Base-by-base conservation (phyloP, 257 asterid genomes). In the Avicennia marina region DNA sequence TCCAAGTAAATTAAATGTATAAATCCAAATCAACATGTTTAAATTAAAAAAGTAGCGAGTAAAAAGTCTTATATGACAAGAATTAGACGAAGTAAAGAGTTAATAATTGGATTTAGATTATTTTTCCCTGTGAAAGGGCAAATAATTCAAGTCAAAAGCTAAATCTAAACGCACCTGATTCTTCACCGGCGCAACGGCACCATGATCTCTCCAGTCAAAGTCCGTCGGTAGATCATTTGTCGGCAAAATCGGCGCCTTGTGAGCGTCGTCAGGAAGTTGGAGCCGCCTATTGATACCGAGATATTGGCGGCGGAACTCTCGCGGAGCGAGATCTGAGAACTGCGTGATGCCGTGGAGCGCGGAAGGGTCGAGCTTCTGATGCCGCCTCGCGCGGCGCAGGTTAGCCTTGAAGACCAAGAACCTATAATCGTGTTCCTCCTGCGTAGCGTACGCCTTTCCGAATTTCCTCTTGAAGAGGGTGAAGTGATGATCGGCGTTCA, bases 131-230 rank as follows among this genome's bases (percentile, higher is more conserved):
- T n/a, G n/a, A n/a, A n/a, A n/a, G n/a, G n/a, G 15, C 2, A 12
- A 39, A n/a, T 2, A 2, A 24, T 15, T 40, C 25, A 7, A 58
- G 18, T 41, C 8, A 42, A 44, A 57, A 29, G 3, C 24, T 12
- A 55, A 60, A 53, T 12, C 39, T 7, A 43, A 4, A 50, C 26
- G 21, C 27, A 86, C 94, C 94, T 86, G 95, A 72, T 83, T 77
- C 78, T 86, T 86, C 8, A 79, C 86, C 4, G 79, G 64, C 33
- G 90, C 63, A 50, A 86, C 90, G 12, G 95, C 95, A 43, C 95
- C 95, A 2, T 73, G 85, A 2, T 81, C 86, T 67, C 95, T 81
- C 95, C 95, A 86, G 60, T 86, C 95, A 32, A 86, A 86, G 47
- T 75, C 78, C 11, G 65, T 44, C n/a, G 95, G 95, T 16, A 86